Evolutionary conservation across 1,284 basidiomycete species (phyloP).

Genomic region (Pulchroboletus neoregius): DNA sequence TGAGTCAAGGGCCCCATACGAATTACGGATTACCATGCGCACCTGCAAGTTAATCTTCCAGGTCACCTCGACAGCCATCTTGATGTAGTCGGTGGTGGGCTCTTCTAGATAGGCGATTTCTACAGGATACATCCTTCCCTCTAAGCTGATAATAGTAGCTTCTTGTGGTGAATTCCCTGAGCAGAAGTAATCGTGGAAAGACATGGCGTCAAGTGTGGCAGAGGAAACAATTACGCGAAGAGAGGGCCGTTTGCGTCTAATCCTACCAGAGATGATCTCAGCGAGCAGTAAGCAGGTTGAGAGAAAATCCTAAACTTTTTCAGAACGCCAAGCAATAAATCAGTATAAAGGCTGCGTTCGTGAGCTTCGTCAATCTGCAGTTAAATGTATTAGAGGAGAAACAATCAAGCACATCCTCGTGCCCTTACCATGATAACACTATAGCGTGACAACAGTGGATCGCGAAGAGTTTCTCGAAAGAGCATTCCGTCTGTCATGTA

Average conservation of each 20-base stretch:
- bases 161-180: slow-evolving; percentile 46
- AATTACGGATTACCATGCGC: neutral
- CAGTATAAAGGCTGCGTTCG: slow-evolving; percentile 92
- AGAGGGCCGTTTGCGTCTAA: slow-evolving; percentile 83
- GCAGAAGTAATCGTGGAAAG: slow-evolving; percentile 88
- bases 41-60: slow-evolving; percentile 87
- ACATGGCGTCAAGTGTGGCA: slow-evolving; percentile 89
- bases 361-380: slow-evolving; percentile 93
- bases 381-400: slow-evolving; percentile 7
- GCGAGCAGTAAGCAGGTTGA: slow-evolving; percentile 12
- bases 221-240: slow-evolving; percentile 91
- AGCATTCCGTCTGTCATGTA: slow-evolving; percentile 99
- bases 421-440: slow-evolving; percentile 89
- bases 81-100: slow-evolving; percentile 77
- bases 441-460: slow-evolving; percentile 85
- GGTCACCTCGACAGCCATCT: slow-evolving; percentile 78
- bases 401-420: slow-evolving; percentile 12
- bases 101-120: slow-evolving; percentile 75
- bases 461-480: slow-evolving; percentile 89
- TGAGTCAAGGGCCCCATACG: slow-evolving; percentile 1
- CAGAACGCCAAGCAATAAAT: slow-evolving; percentile 86
- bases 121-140: slow-evolving; percentile 92
- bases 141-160: slow-evolving; percentile 81
- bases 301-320: slow-evolving; percentile 64
- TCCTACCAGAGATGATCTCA: slow-evolving; percentile 43